Evolutionary conservation across 148 eudicot species (phyloP), one percentile per base, ranked within the genome.

Genomic region (Limonium bicolor): DNA sequence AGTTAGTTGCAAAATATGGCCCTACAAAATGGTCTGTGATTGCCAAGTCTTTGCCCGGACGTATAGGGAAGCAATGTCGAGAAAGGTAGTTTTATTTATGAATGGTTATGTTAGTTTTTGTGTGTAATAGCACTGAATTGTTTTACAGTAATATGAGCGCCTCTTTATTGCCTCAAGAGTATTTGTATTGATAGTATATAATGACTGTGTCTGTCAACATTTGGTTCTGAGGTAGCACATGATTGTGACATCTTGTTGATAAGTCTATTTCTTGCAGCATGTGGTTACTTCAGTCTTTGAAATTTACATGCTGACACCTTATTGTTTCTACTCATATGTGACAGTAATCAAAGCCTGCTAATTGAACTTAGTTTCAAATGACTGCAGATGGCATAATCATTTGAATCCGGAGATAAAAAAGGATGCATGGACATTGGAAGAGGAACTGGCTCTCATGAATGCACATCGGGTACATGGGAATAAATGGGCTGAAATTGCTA

Each of bases 401-500:
- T 56, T 81, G 30, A 77, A 81, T 67, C 93, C 93, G 21, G 65
- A 65, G 50, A 81, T 81, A 42, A 81, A 74, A 57, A 77, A 57
- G 42, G 84, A 73, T 51, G 76, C 85, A 43, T 81, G 93, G 93
- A 66, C 76, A 4, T 26, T 70, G 58, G 78, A 73, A 20, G 93
- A 81, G 55, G 93, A 81, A 55, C 47, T 59, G 17, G 66, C 65
- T 37, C 73, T 81, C 58, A 66, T 81, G 65, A 71, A 61, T 49
- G 93, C 93, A 29, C 93, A 74, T 53, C 57, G 59, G 37, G 25
- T 49, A 18, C 48, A 81, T 66, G 93, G 93, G 42, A 81, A 81
- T 63, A 77, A 62, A 63, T 81, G 93, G 93, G 85, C 93, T 60
- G 93, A 81, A 74, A 73, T 81, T 49, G 80, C 85, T 7, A 81